Evolutionary conservation across 176 grass and related monocot genomes (phyloP).

Genomic region (Triticum dicoccoides): DNA sequence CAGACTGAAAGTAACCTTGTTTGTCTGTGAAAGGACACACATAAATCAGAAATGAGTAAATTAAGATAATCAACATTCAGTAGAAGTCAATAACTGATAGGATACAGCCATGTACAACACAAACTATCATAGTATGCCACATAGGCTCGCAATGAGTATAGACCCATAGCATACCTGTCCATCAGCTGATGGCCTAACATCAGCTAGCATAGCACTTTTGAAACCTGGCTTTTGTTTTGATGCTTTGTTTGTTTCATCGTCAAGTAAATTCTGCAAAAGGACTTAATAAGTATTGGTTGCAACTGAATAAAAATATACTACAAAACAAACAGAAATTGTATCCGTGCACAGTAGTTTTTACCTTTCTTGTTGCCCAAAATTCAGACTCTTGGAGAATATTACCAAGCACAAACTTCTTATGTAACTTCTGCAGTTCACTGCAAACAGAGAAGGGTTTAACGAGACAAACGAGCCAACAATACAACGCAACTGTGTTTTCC

Average conservation of each 20-base stretch:
- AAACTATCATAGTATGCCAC: conserved; percentile 12
- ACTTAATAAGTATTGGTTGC: conserved; percentile 19
- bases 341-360: conserved; percentile 27
- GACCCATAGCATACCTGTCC: conserved; percentile 68
- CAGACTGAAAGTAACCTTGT: conserved; percentile 93
- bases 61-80: conserved; percentile 25
- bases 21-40: conserved; percentile 62
- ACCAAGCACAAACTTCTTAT: conserved; percentile 90
- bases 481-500: not conserved
- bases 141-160: conserved; percentile 3
- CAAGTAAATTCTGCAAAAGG: conserved; percentile 77
- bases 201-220: conserved; percentile 88
- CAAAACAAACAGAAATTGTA: conserved; percentile 13
- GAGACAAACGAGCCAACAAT: conserved; percentile 1
- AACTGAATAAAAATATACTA: not conserved
- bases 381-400: conserved; percentile 81
- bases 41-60: conserved; percentile 30
- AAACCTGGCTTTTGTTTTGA: conserved; percentile 83
- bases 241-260: conserved; percentile 56
- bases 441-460: conserved; percentile 24
- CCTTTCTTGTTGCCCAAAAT: conserved; percentile 99
- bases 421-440: conserved; percentile 92
- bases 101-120: conserved; percentile 19
- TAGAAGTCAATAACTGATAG: not conserved
- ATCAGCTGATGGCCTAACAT: conserved; percentile 90